These are phyloP conservation scores for Collariella sp. DNA, from an alignment of 495 filamentous ascomycete species.

Conservation along the genomic window DNA sequence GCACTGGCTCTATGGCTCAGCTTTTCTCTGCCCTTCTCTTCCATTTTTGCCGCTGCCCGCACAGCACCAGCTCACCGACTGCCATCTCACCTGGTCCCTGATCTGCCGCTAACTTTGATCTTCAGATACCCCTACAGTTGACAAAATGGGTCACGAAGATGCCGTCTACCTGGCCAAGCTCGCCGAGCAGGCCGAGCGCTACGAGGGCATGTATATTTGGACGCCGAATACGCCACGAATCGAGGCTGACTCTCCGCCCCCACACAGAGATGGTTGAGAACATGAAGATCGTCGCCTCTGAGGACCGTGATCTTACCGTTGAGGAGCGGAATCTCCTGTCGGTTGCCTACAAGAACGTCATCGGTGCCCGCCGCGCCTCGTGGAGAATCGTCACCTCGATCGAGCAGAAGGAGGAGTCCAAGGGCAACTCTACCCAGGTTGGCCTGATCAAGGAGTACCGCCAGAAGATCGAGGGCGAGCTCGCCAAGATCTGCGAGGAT, in stretches of 20 bases:
- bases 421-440: constrained; percentile 94
- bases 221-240: not conserved
- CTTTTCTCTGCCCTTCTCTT: not conserved
- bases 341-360: constrained; percentile 99
- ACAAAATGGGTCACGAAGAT: constrained; percentile 98
- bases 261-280: constrained; percentile 97
- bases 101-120: constrained; percentile 24
- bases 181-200: constrained; percentile 99
- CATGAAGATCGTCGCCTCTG: constrained; percentile 98
- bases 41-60: constrained; percentile 4
- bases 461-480: constrained; percentile 97
- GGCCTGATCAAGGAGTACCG: constrained; percentile 97
- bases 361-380: constrained; percentile 95
- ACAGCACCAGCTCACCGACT: constrained; percentile 12
- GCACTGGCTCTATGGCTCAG: not conserved
- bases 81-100: constrained; percentile 12
- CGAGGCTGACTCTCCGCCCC: constrained; percentile 18
- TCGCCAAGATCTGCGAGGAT: constrained; percentile 98
- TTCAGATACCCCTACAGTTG: constrained; percentile 20
- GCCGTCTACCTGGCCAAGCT: constrained; percentile 99
- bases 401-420: constrained; percentile 99
- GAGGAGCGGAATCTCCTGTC: constrained; percentile 99
- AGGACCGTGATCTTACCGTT: constrained; percentile 94
- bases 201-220: constrained; percentile 71
- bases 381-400: constrained; percentile 99